Conservation (phyloP, 306 rosid species). For the Carpinus fangiana region DNA sequence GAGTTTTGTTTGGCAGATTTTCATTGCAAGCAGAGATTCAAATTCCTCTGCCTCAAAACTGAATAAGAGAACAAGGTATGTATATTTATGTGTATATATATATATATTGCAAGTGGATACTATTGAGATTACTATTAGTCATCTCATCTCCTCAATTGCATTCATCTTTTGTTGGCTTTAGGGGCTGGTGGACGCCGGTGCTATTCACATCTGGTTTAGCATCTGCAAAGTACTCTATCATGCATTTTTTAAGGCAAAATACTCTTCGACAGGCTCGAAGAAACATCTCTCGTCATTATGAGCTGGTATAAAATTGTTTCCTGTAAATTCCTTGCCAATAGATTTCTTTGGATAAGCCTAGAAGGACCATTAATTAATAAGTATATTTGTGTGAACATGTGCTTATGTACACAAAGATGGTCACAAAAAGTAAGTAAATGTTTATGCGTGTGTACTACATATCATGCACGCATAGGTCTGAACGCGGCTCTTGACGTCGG, state of each 20-base stretch:
- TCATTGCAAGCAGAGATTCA: constrained; percentile 78
- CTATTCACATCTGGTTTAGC: neutral
- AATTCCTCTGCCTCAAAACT: constrained; percentile 44
- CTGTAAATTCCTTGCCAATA: too few relatives aligned
- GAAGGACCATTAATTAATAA: too few relatives aligned
- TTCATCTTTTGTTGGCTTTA: too few relatives aligned
- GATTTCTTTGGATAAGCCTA: too few relatives aligned
- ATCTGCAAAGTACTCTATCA: constrained; percentile 64
- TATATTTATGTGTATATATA: neutral
- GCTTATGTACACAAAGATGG: too few relatives aligned
- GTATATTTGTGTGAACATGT: too few relatives aligned
- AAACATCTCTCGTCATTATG: constrained; percentile 91
- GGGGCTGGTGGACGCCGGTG: neutral
- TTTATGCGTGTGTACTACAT: too few relatives aligned
- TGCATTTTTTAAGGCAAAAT: constrained; percentile 73
- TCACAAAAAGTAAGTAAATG: too few relatives aligned
- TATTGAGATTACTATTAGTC: neutral
- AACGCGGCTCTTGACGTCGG: too few relatives aligned
- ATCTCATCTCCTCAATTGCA: neutral
- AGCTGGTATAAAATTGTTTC: constrained; percentile 53
- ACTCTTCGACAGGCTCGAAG: constrained; percentile 87
- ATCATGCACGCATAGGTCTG: too few relatives aligned
- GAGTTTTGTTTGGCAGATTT: constrained; percentile 51
- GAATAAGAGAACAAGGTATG: constrained; percentile 35
- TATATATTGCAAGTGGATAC: neutral